Evolutionary conservation across 2,329 filamentous ascomycete genomes (phyloP).

Genomic region (Cordyceps militaris): DNA sequence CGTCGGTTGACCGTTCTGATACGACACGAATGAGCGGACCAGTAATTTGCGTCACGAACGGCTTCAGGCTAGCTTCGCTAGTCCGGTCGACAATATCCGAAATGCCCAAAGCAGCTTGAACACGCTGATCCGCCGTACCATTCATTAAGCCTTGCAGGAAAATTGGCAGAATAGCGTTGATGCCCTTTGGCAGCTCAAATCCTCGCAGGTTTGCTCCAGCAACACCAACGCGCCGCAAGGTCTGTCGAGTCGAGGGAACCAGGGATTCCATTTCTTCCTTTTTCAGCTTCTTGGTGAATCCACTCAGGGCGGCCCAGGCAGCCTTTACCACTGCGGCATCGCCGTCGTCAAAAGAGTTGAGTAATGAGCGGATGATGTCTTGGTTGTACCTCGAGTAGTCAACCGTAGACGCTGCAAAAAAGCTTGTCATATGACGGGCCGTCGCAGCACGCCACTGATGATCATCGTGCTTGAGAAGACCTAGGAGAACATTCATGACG

Average conservation of each 20-base stretch:
- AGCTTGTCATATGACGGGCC: conserved; percentile 72
- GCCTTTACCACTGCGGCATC: conserved; percentile 81
- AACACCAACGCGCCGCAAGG: conserved; percentile 81
- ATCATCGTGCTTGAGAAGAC: conserved; percentile 86
- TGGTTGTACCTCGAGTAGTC: conserved; percentile 96
- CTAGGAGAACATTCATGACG: conserved; percentile 86
- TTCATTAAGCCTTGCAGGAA: conserved; percentile 98
- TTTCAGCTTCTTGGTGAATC: conserved; percentile 79
- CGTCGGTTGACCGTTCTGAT: conserved; percentile 89
- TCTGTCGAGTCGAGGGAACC: conserved; percentile 77
- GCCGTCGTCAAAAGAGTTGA: conserved; percentile 86
- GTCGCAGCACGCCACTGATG: conserved; percentile 75
- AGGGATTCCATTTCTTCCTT: conserved; percentile 98
- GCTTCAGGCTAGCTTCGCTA: conserved; percentile 77
- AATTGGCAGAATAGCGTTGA: conserved; percentile 91
- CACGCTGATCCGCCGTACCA: conserved; percentile 84
- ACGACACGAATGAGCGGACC: conserved; percentile 96
- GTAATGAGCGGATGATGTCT: conserved; percentile 82
- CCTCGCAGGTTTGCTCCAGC: conserved; percentile 77
- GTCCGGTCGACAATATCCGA: conserved; percentile 94
- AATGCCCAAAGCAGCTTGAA: conserved; percentile 84
- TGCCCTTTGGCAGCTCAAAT: conserved; percentile 90
- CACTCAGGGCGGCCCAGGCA: conserved; percentile 78
- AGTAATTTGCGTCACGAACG: conserved; percentile 95
- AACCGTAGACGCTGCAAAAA: conserved; percentile 72